phyloP scores from a whole-genome alignment of 768 basidiomycete genomes.

The Mycena epipterygia region DNA sequence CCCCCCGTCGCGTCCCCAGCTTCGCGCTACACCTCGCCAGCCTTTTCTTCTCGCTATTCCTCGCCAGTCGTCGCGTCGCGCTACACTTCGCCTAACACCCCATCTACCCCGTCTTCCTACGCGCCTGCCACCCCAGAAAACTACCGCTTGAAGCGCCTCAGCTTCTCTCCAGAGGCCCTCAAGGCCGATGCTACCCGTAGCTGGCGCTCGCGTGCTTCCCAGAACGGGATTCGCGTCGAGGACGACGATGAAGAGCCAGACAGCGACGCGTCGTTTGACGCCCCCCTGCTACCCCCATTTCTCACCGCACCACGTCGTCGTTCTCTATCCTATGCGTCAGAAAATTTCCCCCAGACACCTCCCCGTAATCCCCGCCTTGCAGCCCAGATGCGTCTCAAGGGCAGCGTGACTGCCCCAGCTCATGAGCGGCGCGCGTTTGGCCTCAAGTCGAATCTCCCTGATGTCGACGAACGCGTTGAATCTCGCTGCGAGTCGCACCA shows the following conservation, averaged over 20 bases:
- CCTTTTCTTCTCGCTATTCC: slow-evolving; percentile 30
- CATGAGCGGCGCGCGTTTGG: slow-evolving; percentile 41
- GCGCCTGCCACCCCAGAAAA: slow-evolving; percentile 37
- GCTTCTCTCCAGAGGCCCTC: slow-evolving; percentile 31
- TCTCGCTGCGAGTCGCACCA: slow-evolving; percentile 16
- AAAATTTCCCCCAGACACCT: slow-evolving; percentile 50
- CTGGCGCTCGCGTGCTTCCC: slow-evolving; percentile 35
- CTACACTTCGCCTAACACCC: slow-evolving; percentile 33
- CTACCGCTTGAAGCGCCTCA: slow-evolving; percentile 36
- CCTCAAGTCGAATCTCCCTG: slow-evolving; percentile 35
- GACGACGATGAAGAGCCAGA: slow-evolving; percentile 32
- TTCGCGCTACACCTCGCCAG: slow-evolving; percentile 30
- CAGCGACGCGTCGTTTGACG: slow-evolving; percentile 34
- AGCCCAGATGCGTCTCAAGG: slow-evolving; percentile 58
- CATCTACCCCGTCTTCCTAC: slow-evolving; percentile 32
- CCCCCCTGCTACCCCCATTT: slow-evolving; percentile 32
- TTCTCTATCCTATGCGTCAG: slow-evolving; percentile 36
- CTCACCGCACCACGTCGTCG: slow-evolving; percentile 35
- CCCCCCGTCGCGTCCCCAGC: slow-evolving; percentile 32
- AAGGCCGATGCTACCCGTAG: slow-evolving; percentile 26
- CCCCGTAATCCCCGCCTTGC: slow-evolving; percentile 57
- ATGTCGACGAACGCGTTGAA: slow-evolving; percentile 34
- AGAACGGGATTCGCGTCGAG: slow-evolving; percentile 37
- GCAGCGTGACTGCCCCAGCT: slow-evolving; percentile 66
- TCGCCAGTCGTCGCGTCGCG: slow-evolving; percentile 32